Conservation (phyloP, 768 basidiomycete species). For the Guyanaporus albipodus region DNA sequence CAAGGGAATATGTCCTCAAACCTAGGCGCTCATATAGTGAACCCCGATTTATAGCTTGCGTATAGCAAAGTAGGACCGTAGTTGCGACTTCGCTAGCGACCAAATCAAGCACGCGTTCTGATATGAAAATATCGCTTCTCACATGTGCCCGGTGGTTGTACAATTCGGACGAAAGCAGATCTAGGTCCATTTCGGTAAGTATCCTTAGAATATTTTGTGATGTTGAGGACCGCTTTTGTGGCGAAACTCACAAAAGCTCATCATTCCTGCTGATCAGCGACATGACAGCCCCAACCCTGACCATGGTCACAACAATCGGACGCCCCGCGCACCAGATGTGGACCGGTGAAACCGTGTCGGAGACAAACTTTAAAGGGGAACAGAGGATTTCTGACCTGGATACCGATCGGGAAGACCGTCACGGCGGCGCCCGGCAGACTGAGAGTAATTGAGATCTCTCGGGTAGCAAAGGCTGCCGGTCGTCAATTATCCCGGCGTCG, state of each 20-base stretch:
- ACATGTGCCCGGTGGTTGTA: conserved; percentile 31
- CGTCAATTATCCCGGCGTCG: conserved; percentile 19
- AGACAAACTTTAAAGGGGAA: conserved; percentile 6
- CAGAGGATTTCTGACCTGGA: conserved; percentile 13
- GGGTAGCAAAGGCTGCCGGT: conserved; percentile 11
- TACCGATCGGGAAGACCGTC: conserved; percentile 18
- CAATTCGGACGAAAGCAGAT: conserved; percentile 25
- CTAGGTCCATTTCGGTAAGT: conserved; percentile 24
- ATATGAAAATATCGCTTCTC: conserved; percentile 32
- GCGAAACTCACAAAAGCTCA: conserved; percentile 13
- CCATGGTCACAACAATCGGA: conserved; percentile 9
- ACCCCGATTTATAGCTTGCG: conserved; percentile 32
- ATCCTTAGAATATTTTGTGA: conserved; percentile 17
- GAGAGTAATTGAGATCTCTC: conserved; percentile 15
- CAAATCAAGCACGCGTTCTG: conserved; percentile 32
- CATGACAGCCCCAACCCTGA: conserved; percentile 17
- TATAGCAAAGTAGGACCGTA: conserved; percentile 26
- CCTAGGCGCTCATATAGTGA: conserved; percentile 16
- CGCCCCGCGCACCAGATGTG: conserved; percentile 13
- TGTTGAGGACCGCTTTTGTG: conserved; percentile 16
- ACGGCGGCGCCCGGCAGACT: conserved; percentile 26
- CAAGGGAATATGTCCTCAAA: conserved; percentile 19
- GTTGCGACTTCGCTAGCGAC: conserved; percentile 26
- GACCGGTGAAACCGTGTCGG: conserved; percentile 13
- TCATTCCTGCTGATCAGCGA: conserved; percentile 16